phyloP scores from a whole-genome alignment of 2,329 filamentous ascomycete genomes.

The Phyllosticta citribraziliensis region DNA sequence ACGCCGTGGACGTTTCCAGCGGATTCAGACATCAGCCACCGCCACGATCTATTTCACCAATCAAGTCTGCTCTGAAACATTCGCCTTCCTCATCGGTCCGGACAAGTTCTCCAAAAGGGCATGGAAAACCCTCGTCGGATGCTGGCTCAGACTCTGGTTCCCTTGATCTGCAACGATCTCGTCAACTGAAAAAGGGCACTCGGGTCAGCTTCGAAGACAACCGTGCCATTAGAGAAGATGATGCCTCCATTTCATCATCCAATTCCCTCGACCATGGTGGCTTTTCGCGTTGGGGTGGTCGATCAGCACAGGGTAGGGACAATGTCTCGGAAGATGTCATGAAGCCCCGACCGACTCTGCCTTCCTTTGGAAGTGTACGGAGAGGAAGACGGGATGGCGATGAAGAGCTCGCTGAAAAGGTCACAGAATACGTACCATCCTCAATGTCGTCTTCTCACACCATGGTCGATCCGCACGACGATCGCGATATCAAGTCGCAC shows the following conservation, averaged over 20 bases:
- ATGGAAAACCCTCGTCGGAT: conserved; percentile 27
- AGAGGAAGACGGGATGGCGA: conserved; percentile 43
- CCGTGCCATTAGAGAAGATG: not conserved
- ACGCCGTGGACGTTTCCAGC: conserved; percentile 42
- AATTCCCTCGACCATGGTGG: conserved; percentile 15
- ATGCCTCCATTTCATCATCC: conserved; percentile 36
- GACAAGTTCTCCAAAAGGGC: conserved; percentile 24
- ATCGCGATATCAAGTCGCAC: not conserved
- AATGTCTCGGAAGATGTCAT: conserved; percentile 57
- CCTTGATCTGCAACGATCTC: conserved; percentile 12
- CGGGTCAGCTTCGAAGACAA: conserved; percentile 60
- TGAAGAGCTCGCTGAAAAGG: conserved; percentile 41
- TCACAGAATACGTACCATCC: conserved; percentile 36
- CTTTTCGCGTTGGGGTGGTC: conserved; percentile 36
- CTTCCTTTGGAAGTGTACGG: conserved; percentile 65
- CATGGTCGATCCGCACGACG: conserved; percentile 33
- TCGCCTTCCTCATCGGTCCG: conserved; percentile 43
- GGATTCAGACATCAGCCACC: conserved; percentile 58
- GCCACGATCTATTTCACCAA: conserved; percentile 60
- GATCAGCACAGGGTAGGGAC: conserved; percentile 31
- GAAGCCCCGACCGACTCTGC: conserved; percentile 64
- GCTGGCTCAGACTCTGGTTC: conserved; percentile 21
- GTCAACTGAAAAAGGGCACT: conserved; percentile 52
- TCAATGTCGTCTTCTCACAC: conserved; percentile 25
- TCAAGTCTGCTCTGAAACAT: conserved; percentile 67